Evolutionary conservation across 129 eudicot species (phyloP), one percentile per base, ranked within the genome.

Genomic region (Solidago caesia): DNA sequence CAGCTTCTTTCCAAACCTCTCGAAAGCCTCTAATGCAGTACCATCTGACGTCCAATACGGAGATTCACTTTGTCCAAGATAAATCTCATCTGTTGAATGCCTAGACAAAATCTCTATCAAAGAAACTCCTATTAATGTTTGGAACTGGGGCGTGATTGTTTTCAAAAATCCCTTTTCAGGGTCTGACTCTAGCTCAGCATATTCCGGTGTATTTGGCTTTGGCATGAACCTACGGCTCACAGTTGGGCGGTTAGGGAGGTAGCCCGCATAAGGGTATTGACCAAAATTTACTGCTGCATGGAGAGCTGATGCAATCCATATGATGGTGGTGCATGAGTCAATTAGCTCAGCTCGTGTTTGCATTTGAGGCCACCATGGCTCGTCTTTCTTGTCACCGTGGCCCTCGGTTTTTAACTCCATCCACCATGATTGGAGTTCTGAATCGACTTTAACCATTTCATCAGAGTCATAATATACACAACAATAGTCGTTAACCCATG

Each of bases 151-250:
- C 6, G 90, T 86, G 39, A 86, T 86, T n/a, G 90, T 86, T 67
- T 80, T 83, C 53, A 86, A 39, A 67, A 83, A 86, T 2, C 77
- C 87, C 71, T 68, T 79, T 42, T 86, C 90, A 7, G 87, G 87
- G 72, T 77, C 63, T 1, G 77, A 57, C 71, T 80, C 82, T 2
- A 83, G 71, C 75, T 86, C 87, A 2, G 82, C 74, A 4, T 70
- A 86, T 71, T 86, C 90, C 0, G 64, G 70, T 27, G 81, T 64
- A 4, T 76, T 82, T 4, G 77, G 79, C 53, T 80, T 72, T 1
- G 90, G 90, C 90, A 86, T 86, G 82, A 86, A 83, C 72, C 81
- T 77, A 27, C 90, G 90, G 77, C 90, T 83, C 29, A 86, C 75
- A 2, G 90, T 86, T 0, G 90, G 90, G 44, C 90, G 83, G 65